Evolutionary conservation across 345 rosid genomes (phyloP), one percentile per base, ranked within the genome.

Genomic region (Mangifera indica): DNA sequence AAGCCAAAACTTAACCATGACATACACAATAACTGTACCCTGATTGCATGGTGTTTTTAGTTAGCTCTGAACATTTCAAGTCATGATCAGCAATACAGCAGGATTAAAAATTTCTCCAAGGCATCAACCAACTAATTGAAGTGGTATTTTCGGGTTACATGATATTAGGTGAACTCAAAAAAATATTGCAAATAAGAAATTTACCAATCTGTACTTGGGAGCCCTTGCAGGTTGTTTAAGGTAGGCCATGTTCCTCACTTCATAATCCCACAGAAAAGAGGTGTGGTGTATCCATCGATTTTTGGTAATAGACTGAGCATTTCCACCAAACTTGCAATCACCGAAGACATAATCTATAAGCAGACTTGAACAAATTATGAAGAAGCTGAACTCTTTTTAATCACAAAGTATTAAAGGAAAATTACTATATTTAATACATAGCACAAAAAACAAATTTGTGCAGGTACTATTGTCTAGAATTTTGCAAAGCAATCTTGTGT

Each of bases 251-350:
- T 88, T 91, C 63, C 72, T 73, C 37, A 62, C 84, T 58, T 81
- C 76, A 48, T 85, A 93, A 74, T 93, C 96, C 96, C 94, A 93
- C 45, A 91, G 49, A 70, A 89, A 91, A 7, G 98, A 93, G 4
- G 97, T 91, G 74, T 93, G 98, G 76, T 91, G 97, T 71, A 89
- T 82, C 96, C 96, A 91, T 49, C 93, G 80, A 67, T 55, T 83
- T 81, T 79, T 91, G 10, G 81, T 88, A 52, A 93, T 89, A 7
- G 96, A 91, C 48, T 93, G 96, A 54, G 97, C 94, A 78, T 93
- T 93, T 57, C 97, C 97, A 65, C 94, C 98, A 74, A 93, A 91
- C 55, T 93, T 93, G 62, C 60, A 84, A 71, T 88, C 76, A 49
- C 91, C 93, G 63, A 91, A 93, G 2, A 87, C 96, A 71, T 93